Evolutionary conservation across 2,329 filamentous ascomycete genomes (phyloP).

Genomic region (Magnaporthiopsis rhizophila): DNA sequence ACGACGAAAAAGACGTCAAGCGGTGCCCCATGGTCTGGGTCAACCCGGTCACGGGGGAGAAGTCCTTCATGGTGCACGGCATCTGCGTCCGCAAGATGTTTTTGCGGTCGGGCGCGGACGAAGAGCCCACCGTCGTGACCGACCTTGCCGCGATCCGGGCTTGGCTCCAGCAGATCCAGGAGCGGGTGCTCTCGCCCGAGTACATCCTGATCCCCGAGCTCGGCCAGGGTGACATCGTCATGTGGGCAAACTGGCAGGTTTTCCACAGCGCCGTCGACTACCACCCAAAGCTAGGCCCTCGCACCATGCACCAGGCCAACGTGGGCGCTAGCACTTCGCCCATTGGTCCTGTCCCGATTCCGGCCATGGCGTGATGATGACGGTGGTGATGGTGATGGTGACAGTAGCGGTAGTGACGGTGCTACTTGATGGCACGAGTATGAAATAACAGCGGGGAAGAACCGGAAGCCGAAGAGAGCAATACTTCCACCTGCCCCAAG

Average conservation of each 20-base stretch:
- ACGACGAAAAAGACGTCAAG: constrained; percentile 24
- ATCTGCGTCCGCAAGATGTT: constrained; percentile 31
- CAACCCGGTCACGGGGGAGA: constrained; percentile 32
- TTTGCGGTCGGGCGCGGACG: constrained; percentile 23
- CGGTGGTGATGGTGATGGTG: too few relatives aligned
- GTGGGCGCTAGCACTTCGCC: constrained; percentile 14
- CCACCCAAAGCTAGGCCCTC: constrained; percentile 26
- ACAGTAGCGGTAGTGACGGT: too few relatives aligned
- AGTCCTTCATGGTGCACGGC: constrained; percentile 34
- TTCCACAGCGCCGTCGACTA: constrained; percentile 38
- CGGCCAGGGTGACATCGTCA: constrained; percentile 34
- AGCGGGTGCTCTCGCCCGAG: constrained; percentile 31
- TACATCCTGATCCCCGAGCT: constrained; percentile 30
- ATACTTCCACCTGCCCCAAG: too few relatives aligned
- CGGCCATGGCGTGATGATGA: too few relatives aligned
- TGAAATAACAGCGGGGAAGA: too few relatives aligned
- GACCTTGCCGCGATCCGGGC: constrained; percentile 28
- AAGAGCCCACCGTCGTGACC: constrained; percentile 26
- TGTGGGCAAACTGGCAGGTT: constrained; percentile 34
- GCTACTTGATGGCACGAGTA: too few relatives aligned
- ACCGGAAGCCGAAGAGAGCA: too few relatives aligned
- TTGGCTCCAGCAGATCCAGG: constrained; percentile 27
- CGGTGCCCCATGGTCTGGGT: constrained; percentile 38
- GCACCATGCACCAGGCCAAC: constrained; percentile 39
- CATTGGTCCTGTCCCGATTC: constrained; percentile 4